These are phyloP conservation scores for Sordariomycetes sp. DNA, from an alignment of 2,329 filamentous ascomycete species.

Conservation along the genomic window DNA sequence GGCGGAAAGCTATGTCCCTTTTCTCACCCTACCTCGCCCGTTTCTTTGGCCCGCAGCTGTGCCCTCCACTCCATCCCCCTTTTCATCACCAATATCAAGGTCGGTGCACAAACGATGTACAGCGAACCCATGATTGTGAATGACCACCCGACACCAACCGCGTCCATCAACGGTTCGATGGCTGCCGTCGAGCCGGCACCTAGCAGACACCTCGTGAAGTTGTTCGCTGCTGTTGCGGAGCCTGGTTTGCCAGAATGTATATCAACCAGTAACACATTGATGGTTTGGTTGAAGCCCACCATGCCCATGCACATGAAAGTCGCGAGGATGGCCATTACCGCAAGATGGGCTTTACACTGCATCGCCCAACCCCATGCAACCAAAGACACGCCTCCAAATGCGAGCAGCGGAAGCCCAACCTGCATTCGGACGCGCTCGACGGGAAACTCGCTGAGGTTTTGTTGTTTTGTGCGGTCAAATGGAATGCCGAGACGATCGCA, in stretches of 20 bases:
- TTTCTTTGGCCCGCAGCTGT: too few species aligned
- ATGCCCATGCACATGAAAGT: constrained; percentile 37
- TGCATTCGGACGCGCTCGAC: constrained; percentile 40
- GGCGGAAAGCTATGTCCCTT: too few species aligned
- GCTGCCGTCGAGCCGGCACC: constrained; percentile 41
- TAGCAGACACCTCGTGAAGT: constrained; percentile 41
- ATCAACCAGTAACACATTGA: constrained; percentile 45
- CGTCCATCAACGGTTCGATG: constrained; percentile 37
- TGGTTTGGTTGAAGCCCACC: constrained; percentile 40
- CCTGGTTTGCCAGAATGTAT: constrained; percentile 39
- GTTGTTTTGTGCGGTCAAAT: constrained; percentile 34
- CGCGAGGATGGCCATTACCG: constrained; percentile 35
- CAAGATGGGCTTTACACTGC: constrained; percentile 28
- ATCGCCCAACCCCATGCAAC: constrained; percentile 45
- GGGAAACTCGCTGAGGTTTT: constrained; percentile 25
- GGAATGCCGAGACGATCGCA: constrained; percentile 38
- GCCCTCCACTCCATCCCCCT: background rate
- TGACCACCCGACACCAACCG: constrained; percentile 32
- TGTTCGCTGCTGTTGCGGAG: constrained; percentile 41
- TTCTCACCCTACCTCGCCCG: too few species aligned
- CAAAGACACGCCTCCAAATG: constrained; percentile 35
- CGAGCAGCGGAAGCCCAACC: constrained; percentile 34
- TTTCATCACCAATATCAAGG: background rate
- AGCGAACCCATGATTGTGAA: constrained; percentile 35
- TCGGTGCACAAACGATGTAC: constrained; percentile 31